Percentiles rank a stretch among this genome's conserved stretches.
These are phyloP conservation scores for Fermentozyma sake DNA, from an alignment of 1,139 yeast species.

Conservation along the genomic window DNA sequence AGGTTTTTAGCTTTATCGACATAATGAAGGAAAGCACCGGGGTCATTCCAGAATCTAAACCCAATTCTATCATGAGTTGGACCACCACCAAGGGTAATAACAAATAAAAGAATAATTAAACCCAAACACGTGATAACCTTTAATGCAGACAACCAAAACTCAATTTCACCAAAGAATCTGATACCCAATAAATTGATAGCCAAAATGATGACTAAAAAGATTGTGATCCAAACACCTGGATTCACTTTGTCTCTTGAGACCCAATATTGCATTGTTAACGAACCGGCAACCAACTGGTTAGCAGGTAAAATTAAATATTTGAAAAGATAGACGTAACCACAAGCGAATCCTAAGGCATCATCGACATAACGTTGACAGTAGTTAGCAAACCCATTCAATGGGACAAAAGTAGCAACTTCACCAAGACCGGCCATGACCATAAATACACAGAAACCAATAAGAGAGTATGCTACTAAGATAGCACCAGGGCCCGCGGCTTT, in stretches of 20 bases:
- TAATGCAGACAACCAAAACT: constrained; percentile 60
- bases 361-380: constrained; percentile 66
- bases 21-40: constrained; percentile 57
- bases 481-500: constrained; percentile 68
- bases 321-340: constrained; percentile 63
- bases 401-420: constrained; percentile 71
- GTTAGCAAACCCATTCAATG: constrained; percentile 69
- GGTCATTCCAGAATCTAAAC: constrained; percentile 61
- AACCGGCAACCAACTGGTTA: constrained; percentile 57
- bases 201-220: constrained; percentile 43
- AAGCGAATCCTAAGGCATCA: constrained; percentile 70
- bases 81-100: constrained; percentile 54
- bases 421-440: constrained; percentile 71
- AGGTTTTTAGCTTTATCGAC: constrained; percentile 24
- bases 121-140: constrained; percentile 57
- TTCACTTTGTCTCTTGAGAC: constrained; percentile 41
- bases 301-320: constrained; percentile 65
- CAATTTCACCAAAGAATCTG: constrained; percentile 61
- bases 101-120: constrained; percentile 44
- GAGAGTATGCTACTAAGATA: constrained; percentile 53
- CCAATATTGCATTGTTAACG: constrained; percentile 63
- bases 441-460: constrained; percentile 61
- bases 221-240: constrained; percentile 58
- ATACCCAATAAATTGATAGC: constrained; percentile 28
- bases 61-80: constrained; percentile 61